Conservation (phyloP, 257 asterid species). For the Dorcoceras hygrometricum region DNA sequence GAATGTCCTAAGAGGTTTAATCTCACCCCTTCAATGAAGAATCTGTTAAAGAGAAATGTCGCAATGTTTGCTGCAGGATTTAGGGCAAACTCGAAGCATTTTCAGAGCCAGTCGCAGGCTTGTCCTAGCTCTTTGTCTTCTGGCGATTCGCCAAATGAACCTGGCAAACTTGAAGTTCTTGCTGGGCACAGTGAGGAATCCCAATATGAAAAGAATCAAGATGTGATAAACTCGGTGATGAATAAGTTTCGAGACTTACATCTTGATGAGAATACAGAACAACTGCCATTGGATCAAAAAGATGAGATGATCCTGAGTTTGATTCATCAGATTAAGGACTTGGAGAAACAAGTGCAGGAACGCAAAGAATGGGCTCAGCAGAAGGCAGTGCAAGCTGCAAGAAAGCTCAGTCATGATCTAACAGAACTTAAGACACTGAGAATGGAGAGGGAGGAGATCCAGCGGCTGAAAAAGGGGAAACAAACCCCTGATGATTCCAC, state of each 20-base stretch:
- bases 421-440: constrained; percentile 81
- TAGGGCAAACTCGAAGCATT: constrained; percentile 64
- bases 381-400: constrained; percentile 97
- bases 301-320: constrained; percentile 75
- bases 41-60: constrained; percentile 73
- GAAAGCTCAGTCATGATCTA: constrained; percentile 82
- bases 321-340: constrained; percentile 77
- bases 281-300: constrained; percentile 61
- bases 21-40: constrained; percentile 87
- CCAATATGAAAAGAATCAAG: constrained; percentile 58
- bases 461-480: constrained; percentile 68
- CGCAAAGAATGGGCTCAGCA: constrained; percentile 95
- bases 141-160: constrained; percentile 41
- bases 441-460: constrained; percentile 91
- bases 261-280: constrained; percentile 67
- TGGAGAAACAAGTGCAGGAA: constrained; percentile 82
- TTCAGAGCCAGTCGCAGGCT: constrained; percentile 54
- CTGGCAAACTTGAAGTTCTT: constrained; percentile 33
- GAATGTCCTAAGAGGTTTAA: constrained; percentile 90
- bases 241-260: constrained; percentile 78
- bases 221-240: constrained; percentile 72
- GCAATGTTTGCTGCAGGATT: constrained; percentile 94
- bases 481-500: constrained; percentile 63
- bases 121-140: constrained; percentile 48
- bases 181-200: constrained; percentile 41